Evolutionary conservation across 2,329 filamentous ascomycete genomes (phyloP), one percentile per base, ranked within the genome.

Genomic region (Fusarium pseudograminearum): DNA sequence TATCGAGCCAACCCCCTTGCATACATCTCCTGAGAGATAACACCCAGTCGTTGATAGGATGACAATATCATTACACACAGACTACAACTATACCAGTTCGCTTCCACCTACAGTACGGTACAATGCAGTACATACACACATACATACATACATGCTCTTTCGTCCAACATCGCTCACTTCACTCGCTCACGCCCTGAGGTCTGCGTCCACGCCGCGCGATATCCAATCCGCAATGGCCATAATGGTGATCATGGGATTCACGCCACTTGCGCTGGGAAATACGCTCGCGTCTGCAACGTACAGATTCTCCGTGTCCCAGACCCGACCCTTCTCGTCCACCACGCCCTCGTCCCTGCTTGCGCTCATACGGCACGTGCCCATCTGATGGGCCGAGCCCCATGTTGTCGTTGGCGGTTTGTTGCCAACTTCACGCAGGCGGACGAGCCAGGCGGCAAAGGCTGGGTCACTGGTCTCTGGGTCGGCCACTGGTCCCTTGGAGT

Each of bases 201-300:
- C 87, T 74, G 78, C 80, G n/a, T 79, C 82, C 45, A 91, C 77
- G 1, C 85, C 84, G 73, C 85, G 81, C 5, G 87, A 87, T 65
- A 92, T 90, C 80, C 86, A 87, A 74, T 92, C 88, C 50, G 88
- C 84, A 73, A 92, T 85, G 2, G 88, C 87, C 92, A 94, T 93
- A 60, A 83, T 85, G 15, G 91, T 93, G 44, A 94, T 83, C 92
- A 95, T 94, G 15, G 92, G 92, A 77, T 94, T 94, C 31, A 94
- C 91, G 2, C 92, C 92, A 76, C 89, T 93, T 14, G 91, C 91
- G 59, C 87, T 90, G 2, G 91, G 92, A 65, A 94, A 91, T 14
- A 93, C 89, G 76, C 90, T 93, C 45, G 91, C 88, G 78, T 95
- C 92, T 12, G 89, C 88, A 20, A 94, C 87, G 75, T 89, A 93